Percentiles rank a stretch among this genome's conserved stretches.
Conservation (phyloP, 140 eudicot genomes). For the Senecio squalidus region DNA sequence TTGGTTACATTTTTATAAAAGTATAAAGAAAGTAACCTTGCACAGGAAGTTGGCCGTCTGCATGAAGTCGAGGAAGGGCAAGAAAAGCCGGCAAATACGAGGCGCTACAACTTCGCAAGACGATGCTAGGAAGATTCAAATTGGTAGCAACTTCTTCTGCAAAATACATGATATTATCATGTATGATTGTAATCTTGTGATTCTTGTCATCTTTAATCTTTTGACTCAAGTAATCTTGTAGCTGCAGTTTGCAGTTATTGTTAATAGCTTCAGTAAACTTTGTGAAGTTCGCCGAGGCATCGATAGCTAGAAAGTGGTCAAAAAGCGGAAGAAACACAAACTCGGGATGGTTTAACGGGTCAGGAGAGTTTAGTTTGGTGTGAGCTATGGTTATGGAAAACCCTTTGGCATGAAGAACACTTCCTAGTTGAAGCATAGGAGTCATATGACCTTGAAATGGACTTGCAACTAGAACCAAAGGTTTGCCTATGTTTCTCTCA, state of each 20-base stretch:
- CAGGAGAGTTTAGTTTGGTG: constrained; percentile 38
- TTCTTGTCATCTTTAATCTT: constrained; percentile 3
- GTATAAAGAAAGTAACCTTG: constrained; percentile 21
- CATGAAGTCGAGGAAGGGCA: constrained; percentile 26
- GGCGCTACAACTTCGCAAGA: constrained; percentile 23
- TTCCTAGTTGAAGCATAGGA: constrained; percentile 50
- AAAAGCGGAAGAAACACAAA: constrained; percentile 28
- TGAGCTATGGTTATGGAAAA: constrained; percentile 49
- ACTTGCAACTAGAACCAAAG: constrained; percentile 42
- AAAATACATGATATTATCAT: constrained; percentile 32
- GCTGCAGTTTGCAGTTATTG: constrained; percentile 24
- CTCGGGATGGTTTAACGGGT: constrained; percentile 37
- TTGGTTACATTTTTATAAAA: neutral
- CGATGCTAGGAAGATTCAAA: constrained; percentile 33
- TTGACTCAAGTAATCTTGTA: constrained; percentile 20
- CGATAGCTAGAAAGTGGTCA: constrained; percentile 22
- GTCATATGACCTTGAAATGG: constrained; percentile 52
- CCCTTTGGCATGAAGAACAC: constrained; percentile 43
- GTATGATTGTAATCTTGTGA: constrained; percentile 21
- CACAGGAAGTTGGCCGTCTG: constrained; percentile 21
- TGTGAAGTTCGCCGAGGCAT: constrained; percentile 20
- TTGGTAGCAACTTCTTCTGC: constrained; percentile 32
- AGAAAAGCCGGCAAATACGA: constrained; percentile 28
- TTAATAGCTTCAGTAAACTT: constrained; percentile 21
- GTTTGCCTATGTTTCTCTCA: constrained; percentile 16